Conservation (phyloP, 1,284 basidiomycete genomes). For the Gomphus sp. region DNA sequence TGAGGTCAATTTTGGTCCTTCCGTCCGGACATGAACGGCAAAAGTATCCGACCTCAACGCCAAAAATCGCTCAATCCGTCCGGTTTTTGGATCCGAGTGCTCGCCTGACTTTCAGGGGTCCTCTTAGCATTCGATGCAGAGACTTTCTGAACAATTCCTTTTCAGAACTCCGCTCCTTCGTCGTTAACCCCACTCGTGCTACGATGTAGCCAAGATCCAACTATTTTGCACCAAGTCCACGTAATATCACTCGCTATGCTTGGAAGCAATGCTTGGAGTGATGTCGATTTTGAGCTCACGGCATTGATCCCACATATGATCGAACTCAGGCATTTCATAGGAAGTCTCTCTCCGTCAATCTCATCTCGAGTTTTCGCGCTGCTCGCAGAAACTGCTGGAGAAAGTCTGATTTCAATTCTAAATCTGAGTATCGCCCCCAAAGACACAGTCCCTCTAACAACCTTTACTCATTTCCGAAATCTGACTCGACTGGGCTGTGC, state of each 20-base stretch:
- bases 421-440: not conserved
- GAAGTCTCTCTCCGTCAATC: not conserved
- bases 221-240: not conserved
- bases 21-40: too few relatives aligned
- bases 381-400: not conserved
- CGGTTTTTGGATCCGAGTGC: too few relatives aligned
- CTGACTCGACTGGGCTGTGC: not conserved
- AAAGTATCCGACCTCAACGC: too few relatives aligned
- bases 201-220: not conserved
- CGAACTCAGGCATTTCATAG: not conserved
- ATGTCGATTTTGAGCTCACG: not conserved
- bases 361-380: not conserved
- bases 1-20: too few relatives aligned
- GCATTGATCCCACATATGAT: not conserved
- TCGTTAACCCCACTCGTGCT: not conserved
- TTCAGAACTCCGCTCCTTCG: not conserved
- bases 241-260: not conserved
- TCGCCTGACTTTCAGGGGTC: too few relatives aligned
- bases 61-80: too few relatives aligned
- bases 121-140: not conserved
- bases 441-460: not conserved
- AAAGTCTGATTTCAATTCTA: not conserved
- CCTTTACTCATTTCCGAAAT: not conserved
- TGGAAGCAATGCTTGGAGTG: not conserved
- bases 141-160: not conserved